Percentiles rank a stretch among this genome's conserved stretches.
phyloP scores from a whole-genome alignment of 225 moss, liverwort and hornwort genomes.

The Marchantia polymorpha region DNA sequence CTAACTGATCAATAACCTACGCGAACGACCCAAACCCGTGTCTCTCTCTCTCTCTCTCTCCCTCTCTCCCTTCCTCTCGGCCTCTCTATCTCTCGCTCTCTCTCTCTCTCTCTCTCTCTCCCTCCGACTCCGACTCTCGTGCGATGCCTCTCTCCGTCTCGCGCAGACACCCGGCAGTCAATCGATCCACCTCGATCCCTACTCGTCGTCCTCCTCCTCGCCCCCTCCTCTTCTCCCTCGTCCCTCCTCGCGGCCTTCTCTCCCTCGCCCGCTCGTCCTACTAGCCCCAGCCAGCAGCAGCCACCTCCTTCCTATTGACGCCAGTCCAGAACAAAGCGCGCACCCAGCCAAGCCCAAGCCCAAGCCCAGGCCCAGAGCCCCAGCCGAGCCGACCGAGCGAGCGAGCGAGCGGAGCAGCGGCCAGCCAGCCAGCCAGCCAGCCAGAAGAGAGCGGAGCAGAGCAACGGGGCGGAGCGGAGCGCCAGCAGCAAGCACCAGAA shows the following conservation, averaged over 20 bases:
- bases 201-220: not conserved
- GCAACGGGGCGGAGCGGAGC: not conserved
- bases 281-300: constrained; percentile 6
- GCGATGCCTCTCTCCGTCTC: not conserved
- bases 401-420: not conserved
- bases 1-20: constrained; percentile 21
- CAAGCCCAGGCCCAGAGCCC: not conserved
- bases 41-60: not conserved
- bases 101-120: not conserved
- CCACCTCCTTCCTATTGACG: constrained; percentile 6
- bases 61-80: not conserved
- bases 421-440: not conserved
- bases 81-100: not conserved
- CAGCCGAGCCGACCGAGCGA: not conserved
- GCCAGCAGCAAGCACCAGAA: constrained; percentile 1
- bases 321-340: not conserved
- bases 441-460: constrained; percentile 1
- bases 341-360: not conserved
- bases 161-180: constrained; percentile 3
- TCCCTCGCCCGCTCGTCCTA: not conserved
- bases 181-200: constrained; percentile 19
- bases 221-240: not conserved
- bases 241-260: not conserved
- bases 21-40: not conserved
- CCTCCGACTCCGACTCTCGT: not conserved